phyloP scores from a whole-genome alignment of 257 asterid genomes.

The Nicotiana benthamiana region DNA sequence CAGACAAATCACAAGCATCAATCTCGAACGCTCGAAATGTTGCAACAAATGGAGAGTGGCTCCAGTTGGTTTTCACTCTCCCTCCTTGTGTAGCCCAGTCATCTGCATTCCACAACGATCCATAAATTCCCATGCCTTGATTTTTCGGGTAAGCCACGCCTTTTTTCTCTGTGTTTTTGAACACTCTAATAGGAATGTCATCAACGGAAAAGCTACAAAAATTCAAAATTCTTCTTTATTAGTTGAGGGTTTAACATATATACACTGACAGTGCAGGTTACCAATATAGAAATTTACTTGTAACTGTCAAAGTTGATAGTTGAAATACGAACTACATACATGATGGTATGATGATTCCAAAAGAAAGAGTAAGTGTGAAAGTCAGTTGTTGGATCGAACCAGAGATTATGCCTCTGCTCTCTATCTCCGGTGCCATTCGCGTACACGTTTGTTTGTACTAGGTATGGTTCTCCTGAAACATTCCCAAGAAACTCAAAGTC shows the following conservation, averaged over 20 bases:
- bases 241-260: neutral
- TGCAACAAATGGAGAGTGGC: constrained; percentile 35
- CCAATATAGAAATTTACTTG: neutral
- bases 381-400: constrained; percentile 52
- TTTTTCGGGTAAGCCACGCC: constrained; percentile 34
- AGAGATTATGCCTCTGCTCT: constrained; percentile 48
- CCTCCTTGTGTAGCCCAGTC: constrained; percentile 73
- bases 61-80: constrained; percentile 55
- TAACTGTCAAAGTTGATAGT: neutral
- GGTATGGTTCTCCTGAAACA: constrained; percentile 48
- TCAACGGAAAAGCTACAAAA: constrained; percentile 40
- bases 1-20: constrained; percentile 37
- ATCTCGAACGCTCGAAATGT: constrained; percentile 30
- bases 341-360: constrained; percentile 42
- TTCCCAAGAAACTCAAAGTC: constrained; percentile 64
- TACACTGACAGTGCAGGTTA: neutral
- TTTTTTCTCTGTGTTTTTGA: constrained; percentile 31
- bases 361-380: constrained; percentile 53
- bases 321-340: constrained; percentile 18
- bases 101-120: constrained; percentile 53
- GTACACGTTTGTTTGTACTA: constrained; percentile 49
- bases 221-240: neutral
- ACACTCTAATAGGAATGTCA: constrained; percentile 45
- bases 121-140: constrained; percentile 51
- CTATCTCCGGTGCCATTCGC: constrained; percentile 45